Evolutionary conservation across 164 flowering plant genomes (phyloP), one percentile per base, ranked within the genome.

Genomic region (Vitis cinerea): DNA sequence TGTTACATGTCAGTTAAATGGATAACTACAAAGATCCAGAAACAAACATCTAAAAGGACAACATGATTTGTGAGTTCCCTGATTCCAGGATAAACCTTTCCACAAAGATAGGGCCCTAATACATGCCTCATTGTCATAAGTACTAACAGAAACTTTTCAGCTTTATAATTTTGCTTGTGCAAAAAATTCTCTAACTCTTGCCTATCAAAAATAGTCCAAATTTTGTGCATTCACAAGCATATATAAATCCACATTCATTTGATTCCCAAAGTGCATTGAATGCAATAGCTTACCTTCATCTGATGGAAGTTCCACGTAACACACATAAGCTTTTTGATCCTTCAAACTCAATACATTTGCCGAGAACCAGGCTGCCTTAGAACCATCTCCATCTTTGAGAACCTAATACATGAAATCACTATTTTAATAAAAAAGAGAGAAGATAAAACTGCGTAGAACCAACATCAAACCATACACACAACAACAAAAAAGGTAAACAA

Each of bases 261-360:
- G 8, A 48, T 2, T 17, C 37, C 31, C 50, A 50, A 14, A 10
- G 19, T 1, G 58, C n/a, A 10, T 4, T 30, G 30, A 12, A 65
- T 10, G 49, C 49, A 31, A 48, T 2, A n/a, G 16, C 68, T 64
- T 49, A 89, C 98, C 98, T 75, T 87, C 85, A 76, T 75, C 83
- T 31, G 79, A 67, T 30, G 70, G 69, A 65, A 82, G 83, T 63
- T 86, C 87, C 30, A 59, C 70, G 72, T 85, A 93, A 74, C 79
- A 79, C 23, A 96, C 90, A 73, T 57, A 80, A 57, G 93, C 97
- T 74, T 90, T 80, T 16, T 84, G 92, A 72, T 87, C 92, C 75
- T 88, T 78, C 79, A 90, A 70, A 65, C 72, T 83, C 74, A 88
- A 65, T 11, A 96, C 90, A 69, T 80, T 81, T 65, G 97, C 98